Evolutionary conservation across 169 alveolate genomes (phyloP), one percentile per base, ranked within the genome.

Genomic region (Cryptosporidium ubiquitum): DNA sequence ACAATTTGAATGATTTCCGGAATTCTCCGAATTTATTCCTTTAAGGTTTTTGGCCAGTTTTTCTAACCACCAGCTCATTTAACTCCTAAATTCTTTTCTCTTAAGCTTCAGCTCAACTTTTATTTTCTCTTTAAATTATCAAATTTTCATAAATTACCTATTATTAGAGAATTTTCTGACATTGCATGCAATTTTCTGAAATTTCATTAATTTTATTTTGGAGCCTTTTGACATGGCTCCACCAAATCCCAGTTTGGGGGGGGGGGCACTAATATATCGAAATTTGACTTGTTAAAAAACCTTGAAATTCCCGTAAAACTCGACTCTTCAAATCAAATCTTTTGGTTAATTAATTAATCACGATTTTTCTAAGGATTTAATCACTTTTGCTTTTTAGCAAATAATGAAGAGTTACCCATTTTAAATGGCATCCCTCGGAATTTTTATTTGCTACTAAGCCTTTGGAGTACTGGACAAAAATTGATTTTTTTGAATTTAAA

Each of bases 111-210:
- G 20, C 23, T 14, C n/a, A 14, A 6, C 55, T 47, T 47, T 47
- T 47, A 47, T 47, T 47, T 47, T 20, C 23, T 47, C 6, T 55
- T 35, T 1, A 26, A 26, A 55, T 55, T 55, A 31, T 55, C 14
- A 55, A 55, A 5, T 55, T 55, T 55, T 55, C 66, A 7, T 20
- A 55, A 55, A 55, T 26, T 55, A 4, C 5, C 35, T 14, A 16
- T 55, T 14, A 23, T 55, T 12, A 3, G 37, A 26, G 20, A 3
- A 23, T 55, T 55, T 55, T 55, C 29, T 55, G 16, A 64, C 29
- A 31, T 14, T 64, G 49, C 71, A 64, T 64, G 71, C 71, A 64
- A 64, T 64, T 64, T 58, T 64, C 70, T 64, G 71, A 64, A 64
- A 64, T 64, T 64, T 64, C 26, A 64, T 64, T 64, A 64, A 33